phyloP scores from a whole-genome alignment of 225 moss, liverwort and hornwort genomes.

The Sphagnum contortum region DNA sequence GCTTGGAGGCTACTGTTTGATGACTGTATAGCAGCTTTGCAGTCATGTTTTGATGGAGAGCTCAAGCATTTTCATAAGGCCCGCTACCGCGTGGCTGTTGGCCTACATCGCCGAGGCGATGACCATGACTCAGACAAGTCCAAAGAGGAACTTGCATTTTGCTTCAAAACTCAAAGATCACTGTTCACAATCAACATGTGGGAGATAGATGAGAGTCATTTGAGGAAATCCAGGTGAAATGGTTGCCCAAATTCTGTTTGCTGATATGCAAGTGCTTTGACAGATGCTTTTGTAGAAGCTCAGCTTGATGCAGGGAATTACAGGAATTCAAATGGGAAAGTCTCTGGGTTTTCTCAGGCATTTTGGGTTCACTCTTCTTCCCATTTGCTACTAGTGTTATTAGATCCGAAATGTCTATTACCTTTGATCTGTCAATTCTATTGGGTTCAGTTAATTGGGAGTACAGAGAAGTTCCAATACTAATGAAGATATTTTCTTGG shows the following conservation, averaged over 20 bases:
- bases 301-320: too few species aligned
- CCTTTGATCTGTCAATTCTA: too few species aligned
- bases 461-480: too few species aligned
- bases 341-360: too few species aligned
- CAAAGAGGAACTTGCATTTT: slow-evolving; percentile 95
- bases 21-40: slow-evolving; percentile 80
- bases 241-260: background rate
- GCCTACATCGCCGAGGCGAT: slow-evolving; percentile 54
- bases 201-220: slow-evolving; percentile 92
- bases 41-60: slow-evolving; percentile 85
- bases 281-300: too few species aligned
- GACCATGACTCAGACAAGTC: slow-evolving; percentile 75
- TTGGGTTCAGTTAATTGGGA: too few species aligned
- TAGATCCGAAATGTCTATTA: too few species aligned
- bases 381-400: too few species aligned
- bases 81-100: slow-evolving; percentile 75
- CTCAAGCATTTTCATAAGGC: slow-evolving; percentile 99
- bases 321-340: too few species aligned
- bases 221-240: slow-evolving; percentile 70
- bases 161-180: slow-evolving; percentile 93
- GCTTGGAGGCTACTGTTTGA: slow-evolving; percentile 72
- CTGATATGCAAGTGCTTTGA: too few species aligned
- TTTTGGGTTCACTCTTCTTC: too few species aligned
- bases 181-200: slow-evolving; percentile 98
- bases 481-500: too few species aligned